Evolutionary conservation across 495 filamentous ascomycete species (phyloP).

Genomic region (Hypoxylon fragiforme): DNA sequence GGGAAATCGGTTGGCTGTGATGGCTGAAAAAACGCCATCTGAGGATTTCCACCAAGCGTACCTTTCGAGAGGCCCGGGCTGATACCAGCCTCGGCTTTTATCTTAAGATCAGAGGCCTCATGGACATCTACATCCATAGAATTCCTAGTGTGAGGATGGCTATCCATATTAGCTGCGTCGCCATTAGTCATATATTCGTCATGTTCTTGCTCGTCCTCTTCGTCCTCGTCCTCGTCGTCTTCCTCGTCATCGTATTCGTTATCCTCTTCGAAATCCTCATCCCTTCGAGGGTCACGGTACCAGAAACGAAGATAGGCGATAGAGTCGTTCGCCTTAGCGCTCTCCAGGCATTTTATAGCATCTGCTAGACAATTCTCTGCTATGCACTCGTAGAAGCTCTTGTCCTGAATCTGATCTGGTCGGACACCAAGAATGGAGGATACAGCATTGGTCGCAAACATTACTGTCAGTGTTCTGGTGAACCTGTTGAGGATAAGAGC

Average conservation of each 20-base stretch:
- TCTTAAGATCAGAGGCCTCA: slow-evolving; percentile 3
- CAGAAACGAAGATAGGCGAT: slow-evolving; percentile 93
- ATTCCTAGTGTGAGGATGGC: slow-evolving; percentile 13
- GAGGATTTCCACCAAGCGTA: background rate
- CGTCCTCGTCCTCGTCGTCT: slow-evolving; percentile 35
- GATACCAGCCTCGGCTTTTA: slow-evolving; percentile 20
- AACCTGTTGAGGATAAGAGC: slow-evolving; percentile 88
- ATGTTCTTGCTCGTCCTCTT: slow-evolving; percentile 22
- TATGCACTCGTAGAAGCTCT: slow-evolving; percentile 82
- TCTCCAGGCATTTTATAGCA: slow-evolving; percentile 76
- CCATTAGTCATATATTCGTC: slow-evolving; percentile 15
- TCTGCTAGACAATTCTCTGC: slow-evolving; percentile 73
- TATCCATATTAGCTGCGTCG: slow-evolving; percentile 33
- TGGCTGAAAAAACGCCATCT: background rate
- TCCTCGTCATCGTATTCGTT: slow-evolving; percentile 43
- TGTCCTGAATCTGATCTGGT: slow-evolving; percentile 65
- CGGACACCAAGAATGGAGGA: slow-evolving; percentile 70
- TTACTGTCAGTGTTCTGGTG: slow-evolving; percentile 77
- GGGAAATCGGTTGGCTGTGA: background rate
- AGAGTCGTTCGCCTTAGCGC: slow-evolving; percentile 89
- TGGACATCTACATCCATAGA: slow-evolving; percentile 44
- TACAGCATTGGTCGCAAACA: slow-evolving; percentile 83
- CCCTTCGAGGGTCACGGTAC: slow-evolving; percentile 70
- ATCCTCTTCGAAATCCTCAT: slow-evolving; percentile 38
- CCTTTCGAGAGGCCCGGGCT: slow-evolving; percentile 20